Evolutionary conservation across 345 rosid species (phyloP), one percentile per base, ranked within the genome.

Genomic region (Triadica sebifera): DNA sequence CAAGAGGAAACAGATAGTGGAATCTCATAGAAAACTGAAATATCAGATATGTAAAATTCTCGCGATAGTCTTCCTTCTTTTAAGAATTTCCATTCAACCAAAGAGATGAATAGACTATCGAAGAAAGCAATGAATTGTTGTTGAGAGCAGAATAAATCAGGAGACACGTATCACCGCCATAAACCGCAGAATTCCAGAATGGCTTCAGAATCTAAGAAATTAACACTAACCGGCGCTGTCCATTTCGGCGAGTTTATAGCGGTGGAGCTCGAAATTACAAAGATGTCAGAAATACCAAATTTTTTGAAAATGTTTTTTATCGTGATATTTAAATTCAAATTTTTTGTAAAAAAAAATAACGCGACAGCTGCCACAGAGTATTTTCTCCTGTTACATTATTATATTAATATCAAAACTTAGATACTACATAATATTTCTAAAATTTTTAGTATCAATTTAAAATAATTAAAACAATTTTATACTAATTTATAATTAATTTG

Each of bases 221-320:
- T 16, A 22, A 46, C 45, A 79, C 85, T 70, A 16, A 87, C 90
- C 90, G 55, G 82, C 19, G 53, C 19, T 77, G 34, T 87, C 84
- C 90, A 87, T 87, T 74, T 58, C 43, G 29, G 71, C 24, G 77
- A 53, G 0, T 6, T 53, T 53, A 6, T 17, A 53, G 22, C 58
- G 58, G 45, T 53, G n/a, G 38, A 41, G 45, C 12, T 59, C 1
- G 74, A 24, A 38, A 76, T 64, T 37, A 46, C 75, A 12, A 68
- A 67, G 77, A 81, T 73, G 79, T 39, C 49, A n/a, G n/a, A n/a
- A n/a, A n/a, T n/a, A n/a, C n/a, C n/a, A n/a, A n/a, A n/a, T n/a
- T n/a, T n/a, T n/a, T n/a, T n/a, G n/a, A n/a, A n/a, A n/a, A n/a
- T n/a, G n/a, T n/a, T n/a, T n/a, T n/a, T n/a, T n/a, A n/a, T n/a